Evolutionary conservation across 2,329 filamentous ascomycete species (phyloP), one percentile per base, ranked within the genome.

Genomic region (Fusarium zealandicum): DNA sequence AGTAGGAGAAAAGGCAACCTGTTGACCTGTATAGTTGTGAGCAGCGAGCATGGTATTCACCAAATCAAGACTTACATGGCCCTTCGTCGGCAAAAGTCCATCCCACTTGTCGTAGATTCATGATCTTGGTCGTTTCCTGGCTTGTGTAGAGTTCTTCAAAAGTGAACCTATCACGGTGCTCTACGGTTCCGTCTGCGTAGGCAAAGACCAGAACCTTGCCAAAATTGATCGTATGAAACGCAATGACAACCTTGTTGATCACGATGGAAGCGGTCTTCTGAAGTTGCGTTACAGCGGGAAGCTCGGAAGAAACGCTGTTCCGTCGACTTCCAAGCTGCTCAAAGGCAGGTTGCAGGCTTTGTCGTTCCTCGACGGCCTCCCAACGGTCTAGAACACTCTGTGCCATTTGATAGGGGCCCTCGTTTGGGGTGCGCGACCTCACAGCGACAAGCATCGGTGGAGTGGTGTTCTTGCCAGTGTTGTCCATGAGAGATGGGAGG

Each of bases 331-430:
- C 84, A 20, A 95, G 79, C 64, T 93, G 88, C 61, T 92, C 89
- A 70, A 96, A 93, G 11, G 88, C 89, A 2, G 87, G 76, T 69
- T 95, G 90, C 7, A 96, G 76, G 9, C 76, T 80, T 59, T 88
- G 85, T n/a, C 82, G 75, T 40, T 84, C 80, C 27, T 90, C 85
- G 9, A 93, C 71, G 12, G 96, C 76, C 63, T 95, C 88, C 93
- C 93, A 98, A 57, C 89, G 84, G 59, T 92, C 87, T 57, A 98
- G 80, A 33, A 93, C 83, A 63, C 88, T 96, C 63, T 89, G 85
- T 0, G 84, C 78, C 27, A 87, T 84, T 60, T 87, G 85, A 35
- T 83, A 86, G 25, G 87, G 61, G 77, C 79, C 49, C 78, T 76
- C 59, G 74, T 73, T 48, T 80, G 81, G 45, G 82, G 73, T 66